These are phyloP conservation scores for Aspergillus ellipticus DNA, from an alignment of 495 filamentous ascomycete genomes.

Conservation along the genomic window DNA sequence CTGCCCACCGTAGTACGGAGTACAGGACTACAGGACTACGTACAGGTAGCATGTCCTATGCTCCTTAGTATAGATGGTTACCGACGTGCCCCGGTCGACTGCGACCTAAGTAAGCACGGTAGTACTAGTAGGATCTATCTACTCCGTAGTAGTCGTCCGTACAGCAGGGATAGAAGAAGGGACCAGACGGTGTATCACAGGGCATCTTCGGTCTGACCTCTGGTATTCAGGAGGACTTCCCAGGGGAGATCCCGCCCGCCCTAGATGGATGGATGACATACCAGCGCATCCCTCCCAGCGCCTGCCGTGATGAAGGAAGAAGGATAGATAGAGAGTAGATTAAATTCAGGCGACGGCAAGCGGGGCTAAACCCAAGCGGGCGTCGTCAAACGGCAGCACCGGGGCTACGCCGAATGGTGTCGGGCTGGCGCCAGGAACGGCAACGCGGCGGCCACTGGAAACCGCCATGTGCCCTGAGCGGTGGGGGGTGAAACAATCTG, in stretches of 20 bases:
- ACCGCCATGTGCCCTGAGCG: constrained; percentile 14
- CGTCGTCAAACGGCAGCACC: background rate
- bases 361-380: background rate
- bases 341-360: background rate
- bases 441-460: constrained; percentile 14
- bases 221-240: background rate
- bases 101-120: too few species aligned
- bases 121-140: too few species aligned
- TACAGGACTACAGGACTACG: too few species aligned
- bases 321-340: background rate
- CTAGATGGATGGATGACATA: background rate
- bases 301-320: background rate
- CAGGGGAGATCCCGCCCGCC: background rate
- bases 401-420: background rate
- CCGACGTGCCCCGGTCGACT: too few species aligned
- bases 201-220: background rate
- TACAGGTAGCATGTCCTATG: too few species aligned
- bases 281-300: too few species aligned
- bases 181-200: background rate
- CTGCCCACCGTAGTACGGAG: too few species aligned
- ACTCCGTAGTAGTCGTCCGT: too few species aligned
- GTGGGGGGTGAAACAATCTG: constrained; percentile 22
- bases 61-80: too few species aligned
- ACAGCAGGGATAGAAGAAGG: background rate
- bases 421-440: constrained; percentile 18